phyloP scores from a whole-genome alignment of 306 rosid genomes.

The Prunus mira region DNA sequence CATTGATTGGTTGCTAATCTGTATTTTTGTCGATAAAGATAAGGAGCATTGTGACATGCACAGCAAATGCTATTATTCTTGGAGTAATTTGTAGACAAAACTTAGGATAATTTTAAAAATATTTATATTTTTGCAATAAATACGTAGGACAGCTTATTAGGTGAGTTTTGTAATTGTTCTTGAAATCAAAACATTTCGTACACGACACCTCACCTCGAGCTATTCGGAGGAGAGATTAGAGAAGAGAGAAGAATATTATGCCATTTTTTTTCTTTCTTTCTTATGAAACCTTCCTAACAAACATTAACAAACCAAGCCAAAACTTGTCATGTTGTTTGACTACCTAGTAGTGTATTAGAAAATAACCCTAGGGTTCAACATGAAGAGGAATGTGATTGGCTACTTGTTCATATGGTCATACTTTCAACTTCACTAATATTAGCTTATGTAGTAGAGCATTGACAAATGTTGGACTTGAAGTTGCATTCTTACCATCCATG shows the following conservation, averaged over 20 bases:
- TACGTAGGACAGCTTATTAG: background rate
- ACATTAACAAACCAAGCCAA: background rate
- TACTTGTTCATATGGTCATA: background rate
- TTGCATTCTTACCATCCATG: no score
- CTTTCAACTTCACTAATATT: no score
- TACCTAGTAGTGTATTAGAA: background rate
- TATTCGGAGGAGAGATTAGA: background rate
- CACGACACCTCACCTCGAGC: conserved; percentile 43
- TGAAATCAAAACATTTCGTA: conserved; percentile 39
- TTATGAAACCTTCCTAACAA: background rate
- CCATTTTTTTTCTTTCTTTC: background rate
- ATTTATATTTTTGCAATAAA: conserved; percentile 3
- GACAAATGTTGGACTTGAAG: no score
- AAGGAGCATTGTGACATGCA: background rate
- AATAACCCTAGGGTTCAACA: no score
- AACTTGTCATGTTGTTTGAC: background rate
- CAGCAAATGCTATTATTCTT: background rate
- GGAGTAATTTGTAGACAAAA: conserved; percentile 11
- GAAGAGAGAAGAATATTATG: background rate
- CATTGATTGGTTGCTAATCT: background rate
- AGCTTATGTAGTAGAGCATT: no score
- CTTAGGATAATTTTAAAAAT: conserved; percentile 3
- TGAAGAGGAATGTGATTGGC: no score
- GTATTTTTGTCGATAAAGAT: background rate
- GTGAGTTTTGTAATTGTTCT: background rate